Base-by-base conservation (phyloP, 2,329 filamentous ascomycete species). In the Zymoseptoria crescenta region DNA sequence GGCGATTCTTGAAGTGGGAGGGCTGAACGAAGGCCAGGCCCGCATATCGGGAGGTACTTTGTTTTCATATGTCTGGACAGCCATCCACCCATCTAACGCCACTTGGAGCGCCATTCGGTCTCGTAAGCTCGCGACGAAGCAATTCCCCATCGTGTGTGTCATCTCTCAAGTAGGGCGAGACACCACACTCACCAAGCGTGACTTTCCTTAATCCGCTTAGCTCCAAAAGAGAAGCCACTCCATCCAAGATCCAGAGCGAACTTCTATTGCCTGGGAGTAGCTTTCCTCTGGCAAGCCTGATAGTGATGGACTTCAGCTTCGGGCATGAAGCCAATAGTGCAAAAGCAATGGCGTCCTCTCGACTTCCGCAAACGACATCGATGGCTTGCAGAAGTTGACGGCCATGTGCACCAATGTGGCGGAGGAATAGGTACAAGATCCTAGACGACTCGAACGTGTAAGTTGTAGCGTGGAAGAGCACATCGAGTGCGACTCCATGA, bases 381-480 rank as follows among this genome's bases (percentile, higher is more conserved):
- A 72, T 60, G 24, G 59, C 50, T 27, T 59, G 59, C 10, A 72
- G 50, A 3, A 64, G 45, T 3, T 58, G 55, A 5, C 70, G 64
- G 3, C 70, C 70, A n/a, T 59, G 59, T n/a, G 57, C 27, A 6
- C 69, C 69, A 29, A 71, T 67, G 52, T 64, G 59, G 16, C 75
- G 65, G 29, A 72, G 66, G 51, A 72, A 72, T 29, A 80, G 73
- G 62, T 76, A 78, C 1, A 80, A 78, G 0, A 78, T 61, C 8
- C 71, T 70, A 1, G 75, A 72, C 0, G 80, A 74, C 1, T 78
- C 74, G n/a, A 74, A 73, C 0, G 75, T 71, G 73, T 80, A 82
- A 3, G 64, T 66, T 21, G 73, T 73, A 64, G 79, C 77, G 2
- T 72, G 70, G 68, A 80, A 83, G 3, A 82, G 72, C 1, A 81